Base-by-base conservation (phyloP, 208 protist species). In the Trypanosoma avium region DNA sequence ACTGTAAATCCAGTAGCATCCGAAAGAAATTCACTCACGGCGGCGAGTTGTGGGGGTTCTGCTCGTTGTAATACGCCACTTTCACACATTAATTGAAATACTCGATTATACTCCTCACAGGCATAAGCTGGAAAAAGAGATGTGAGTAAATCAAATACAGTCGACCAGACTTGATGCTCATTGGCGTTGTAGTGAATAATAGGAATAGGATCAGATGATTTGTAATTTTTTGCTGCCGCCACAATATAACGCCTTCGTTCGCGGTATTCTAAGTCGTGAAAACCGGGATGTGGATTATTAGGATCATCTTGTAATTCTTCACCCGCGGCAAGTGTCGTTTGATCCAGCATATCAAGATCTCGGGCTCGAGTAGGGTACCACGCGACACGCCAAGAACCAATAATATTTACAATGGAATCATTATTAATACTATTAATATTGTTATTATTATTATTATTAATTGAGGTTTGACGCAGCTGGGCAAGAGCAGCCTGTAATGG, bases 21-120 rank as follows among this genome's bases (percentile, higher is more conserved):
- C 59, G 96, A 73, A 33, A 98, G 69, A 74, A 97, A 98, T 17
- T 92, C 67, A 30, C 88, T 97, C 36, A 98, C 89, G 46, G 97
- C 95, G 38, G 65, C 71, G 15, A 99, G 77, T 80, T 99, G 97
- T n/a, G 97, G 97, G 61, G 98, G 95, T 46, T 78, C 79, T 46
- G 94, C 79, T 30, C 79, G 81, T 40, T 62, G 63, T 35, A 97
- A 97, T 29, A 96, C 96, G 69, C 95, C 97, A 54, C 93, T 91
- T 73, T 98, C 79, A 48, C 96, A 59, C n/a, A 98, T 77, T 30
- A 97, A 75, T 22, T 92, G 93, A 17, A 99, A 88, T 19, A 97
- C 82, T 47, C 94, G 88, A 70, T 90, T 84, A 66, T 98, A 96
- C 80, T 98, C 82, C 52, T 88, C 55, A 65, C 97, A 99, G 19